These are phyloP conservation scores for Cutaneotrichosporon cavernicola DNA, from an alignment of 1,284 basidiomycete species.

Conservation along the genomic window DNA sequence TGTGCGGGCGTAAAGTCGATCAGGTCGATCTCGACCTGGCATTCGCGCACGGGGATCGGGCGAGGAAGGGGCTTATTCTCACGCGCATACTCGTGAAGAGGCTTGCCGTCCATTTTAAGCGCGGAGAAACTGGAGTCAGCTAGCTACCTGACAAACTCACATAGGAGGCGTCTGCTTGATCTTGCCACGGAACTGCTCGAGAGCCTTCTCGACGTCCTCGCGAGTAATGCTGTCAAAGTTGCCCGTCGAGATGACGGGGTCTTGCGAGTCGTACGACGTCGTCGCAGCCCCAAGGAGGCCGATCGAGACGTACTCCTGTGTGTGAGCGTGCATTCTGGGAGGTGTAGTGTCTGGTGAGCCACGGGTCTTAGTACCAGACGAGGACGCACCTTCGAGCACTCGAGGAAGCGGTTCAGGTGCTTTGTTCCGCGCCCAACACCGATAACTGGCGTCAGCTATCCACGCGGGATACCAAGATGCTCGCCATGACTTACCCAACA, in stretches of 20 bases:
- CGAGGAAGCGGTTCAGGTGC: constrained; percentile 76
- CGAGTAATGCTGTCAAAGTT: constrained; percentile 81
- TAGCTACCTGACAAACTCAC: constrained; percentile 53
- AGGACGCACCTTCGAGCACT: constrained; percentile 77
- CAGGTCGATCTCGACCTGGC: constrained; percentile 72
- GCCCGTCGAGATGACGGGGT: constrained; percentile 69
- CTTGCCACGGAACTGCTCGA: constrained; percentile 79
- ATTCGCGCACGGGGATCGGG: constrained; percentile 83
- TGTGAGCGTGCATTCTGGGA: constrained; percentile 1
- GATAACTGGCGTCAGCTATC: constrained; percentile 62
- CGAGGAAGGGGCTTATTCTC: constrained; percentile 84
- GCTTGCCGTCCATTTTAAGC: constrained; percentile 95
- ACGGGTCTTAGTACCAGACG: neutral
- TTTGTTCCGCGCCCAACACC: constrained; percentile 91
- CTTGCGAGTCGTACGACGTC: constrained; percentile 90
- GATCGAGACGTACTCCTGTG: constrained; percentile 84
- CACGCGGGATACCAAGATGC: constrained; percentile 40
- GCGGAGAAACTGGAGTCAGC: constrained; percentile 77
- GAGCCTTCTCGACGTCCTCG: constrained; percentile 67
- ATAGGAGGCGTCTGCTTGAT: constrained; percentile 89
- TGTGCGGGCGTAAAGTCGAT: constrained; percentile 52
- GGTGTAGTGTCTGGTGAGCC: neutral
- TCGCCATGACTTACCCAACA: constrained; percentile 59
- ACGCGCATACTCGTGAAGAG: constrained; percentile 93
- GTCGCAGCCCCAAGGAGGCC: constrained; percentile 92